Evolutionary conservation across 768 basidiomycete genomes (phyloP).

Genomic region (Lyophyllum semitale): DNA sequence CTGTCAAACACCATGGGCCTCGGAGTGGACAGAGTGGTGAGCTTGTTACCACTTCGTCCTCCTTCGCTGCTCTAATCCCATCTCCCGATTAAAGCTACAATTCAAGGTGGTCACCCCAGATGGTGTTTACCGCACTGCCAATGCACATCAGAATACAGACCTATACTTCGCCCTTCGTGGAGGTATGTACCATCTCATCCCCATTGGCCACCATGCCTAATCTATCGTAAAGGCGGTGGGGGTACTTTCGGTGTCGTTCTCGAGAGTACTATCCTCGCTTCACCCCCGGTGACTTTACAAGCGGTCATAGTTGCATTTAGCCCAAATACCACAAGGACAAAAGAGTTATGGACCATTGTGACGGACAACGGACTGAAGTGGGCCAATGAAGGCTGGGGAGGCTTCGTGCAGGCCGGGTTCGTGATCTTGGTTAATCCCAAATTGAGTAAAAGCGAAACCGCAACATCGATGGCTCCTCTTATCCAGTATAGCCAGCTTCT

Average conservation of each 20-base stretch:
- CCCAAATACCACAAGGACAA: conserved; percentile 25
- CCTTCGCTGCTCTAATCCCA: background rate
- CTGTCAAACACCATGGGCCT: conserved; percentile 47
- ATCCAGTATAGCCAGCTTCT: conserved; percentile 34
- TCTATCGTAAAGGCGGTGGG: conserved; percentile 34
- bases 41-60: conserved; percentile 5
- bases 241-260: conserved; percentile 49
- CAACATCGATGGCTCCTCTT: conserved; percentile 42
- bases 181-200: conserved; percentile 22
- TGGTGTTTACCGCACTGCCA: conserved; percentile 44
- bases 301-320: conserved; percentile 34
- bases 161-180: conserved; percentile 57
- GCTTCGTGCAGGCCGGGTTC: conserved; percentile 36
- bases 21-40: conserved; percentile 47
- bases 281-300: conserved; percentile 36
- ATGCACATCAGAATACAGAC: conserved; percentile 51
- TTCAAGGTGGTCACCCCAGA: conserved; percentile 57
- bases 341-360: conserved; percentile 36
- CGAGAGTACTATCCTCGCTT: conserved; percentile 36
- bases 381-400: conserved; percentile 52
- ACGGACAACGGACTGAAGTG: conserved; percentile 41
- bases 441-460: conserved; percentile 34
- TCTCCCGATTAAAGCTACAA: conserved; percentile 35
- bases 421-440: conserved; percentile 47
- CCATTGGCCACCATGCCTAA: background rate